Base-by-base conservation (phyloP, 441 rosid genomes). In the Brassica balearica region DNA sequence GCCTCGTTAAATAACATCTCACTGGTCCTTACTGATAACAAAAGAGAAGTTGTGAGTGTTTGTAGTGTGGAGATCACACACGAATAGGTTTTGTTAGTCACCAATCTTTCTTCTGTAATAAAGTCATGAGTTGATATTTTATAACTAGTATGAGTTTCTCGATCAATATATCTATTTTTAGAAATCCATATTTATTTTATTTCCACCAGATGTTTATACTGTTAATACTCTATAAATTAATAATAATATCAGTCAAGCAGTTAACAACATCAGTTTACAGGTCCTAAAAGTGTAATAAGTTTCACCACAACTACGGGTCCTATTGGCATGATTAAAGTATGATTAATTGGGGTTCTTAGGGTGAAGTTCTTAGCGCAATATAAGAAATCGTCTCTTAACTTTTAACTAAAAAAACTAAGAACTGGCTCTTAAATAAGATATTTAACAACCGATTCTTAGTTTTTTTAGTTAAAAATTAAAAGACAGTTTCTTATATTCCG, bases 11-110 rank as follows among this genome's bases (percentile, higher is more conserved):
- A 8, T 0, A 12, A 11, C 20, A 67, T 43, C 36, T 34, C 41
- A 6, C 1, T 6, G 6, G 46, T 12, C 34, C 29, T n/a, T 8
- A 10, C 29, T 64, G 1, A 3, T 29, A 3, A 9, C 5, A 29
- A 27, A 15, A 4, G 41, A 65, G 4, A 67, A 43, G 38, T 48
- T 48, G 5, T 46, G 23, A 22, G 58, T 20, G 41, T n/a, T 71
- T 58, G 20, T 34, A n/a, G 23, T 59, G 75, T 59, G 62, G 58
- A 36, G 23, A 71, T 71, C 56, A 71, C 51, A 34, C 20, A 59
- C 22, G 8, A 48, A n/a, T 68, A 23, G 27, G 38, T 48, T 68
- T 8, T 53, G 43, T 14, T n/a, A 48, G 41, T 7, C 2, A 46
- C 53, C 53, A 46, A 12, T 12, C 53, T 12, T 46, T 46, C 53